phyloP scores from a whole-genome alignment of 176 grass and related monocot species.

The Aechmea fasciata region DNA sequence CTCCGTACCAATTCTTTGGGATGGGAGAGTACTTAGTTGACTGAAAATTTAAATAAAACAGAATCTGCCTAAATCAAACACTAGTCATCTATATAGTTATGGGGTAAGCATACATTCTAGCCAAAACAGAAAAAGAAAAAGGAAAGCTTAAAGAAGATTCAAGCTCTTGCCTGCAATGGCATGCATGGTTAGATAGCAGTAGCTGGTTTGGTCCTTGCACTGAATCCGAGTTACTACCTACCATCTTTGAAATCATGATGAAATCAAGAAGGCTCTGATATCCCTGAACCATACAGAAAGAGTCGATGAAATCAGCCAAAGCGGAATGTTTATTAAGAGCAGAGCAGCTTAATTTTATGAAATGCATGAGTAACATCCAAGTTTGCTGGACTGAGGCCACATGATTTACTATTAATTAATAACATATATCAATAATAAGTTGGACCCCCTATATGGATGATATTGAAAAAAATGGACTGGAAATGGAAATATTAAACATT shows the following conservation, averaged over 20 bases:
- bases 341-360: neutral
- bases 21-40: no score
- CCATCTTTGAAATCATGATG: slow-evolving; percentile 64
- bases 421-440: no score
- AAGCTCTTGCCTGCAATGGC: slow-evolving; percentile 85
- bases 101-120: slow-evolving; percentile 8
- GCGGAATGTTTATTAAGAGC: neutral
- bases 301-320: neutral
- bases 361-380: neutral
- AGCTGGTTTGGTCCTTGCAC: slow-evolving; percentile 23
- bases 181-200: slow-evolving; percentile 58
- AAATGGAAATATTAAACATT: no score
- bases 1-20: no score
- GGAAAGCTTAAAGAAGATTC: slow-evolving; percentile 14
- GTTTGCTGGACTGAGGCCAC: neutral
- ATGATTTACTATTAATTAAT: neutral
- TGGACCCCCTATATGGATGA: no score
- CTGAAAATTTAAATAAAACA: no score
- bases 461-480: no score
- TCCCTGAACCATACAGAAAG: slow-evolving; percentile 40
- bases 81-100: neutral
- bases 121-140: slow-evolving; percentile 10
- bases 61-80: no score
- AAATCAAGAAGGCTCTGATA: slow-evolving; percentile 67
- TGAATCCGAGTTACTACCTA: slow-evolving; percentile 26